Percentiles rank a stretch among this genome's conserved stretches.
Evolutionary conservation across 2,329 filamentous ascomycete genomes (phyloP).

Genomic region (Coniella vitis): DNA sequence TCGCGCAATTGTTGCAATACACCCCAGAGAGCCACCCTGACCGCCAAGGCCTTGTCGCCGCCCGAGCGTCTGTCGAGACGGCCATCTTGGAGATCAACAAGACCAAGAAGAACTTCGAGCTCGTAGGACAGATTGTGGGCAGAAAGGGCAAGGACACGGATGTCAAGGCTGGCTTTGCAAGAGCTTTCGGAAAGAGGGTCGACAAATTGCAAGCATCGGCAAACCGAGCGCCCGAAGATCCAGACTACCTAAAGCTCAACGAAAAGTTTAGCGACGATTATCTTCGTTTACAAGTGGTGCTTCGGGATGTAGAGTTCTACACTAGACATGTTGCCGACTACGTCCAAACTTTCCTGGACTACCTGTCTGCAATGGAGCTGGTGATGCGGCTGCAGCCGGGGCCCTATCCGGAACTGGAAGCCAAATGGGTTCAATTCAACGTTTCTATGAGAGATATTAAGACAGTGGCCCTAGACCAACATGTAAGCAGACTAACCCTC

Average conservation of each 20-base stretch:
- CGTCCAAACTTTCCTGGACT: slow-evolving; percentile 73
- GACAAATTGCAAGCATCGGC: slow-evolving; percentile 70
- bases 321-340: slow-evolving; percentile 74
- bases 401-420: slow-evolving; percentile 76
- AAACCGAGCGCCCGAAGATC: slow-evolving; percentile 63
- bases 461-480: slow-evolving; percentile 73
- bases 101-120: slow-evolving; percentile 87
- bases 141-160: slow-evolving; percentile 85
- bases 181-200: slow-evolving; percentile 82
- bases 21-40: slow-evolving; percentile 84
- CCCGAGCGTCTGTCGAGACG: slow-evolving; percentile 49
- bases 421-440: slow-evolving; percentile 90
- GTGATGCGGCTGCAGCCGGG: slow-evolving; percentile 68
- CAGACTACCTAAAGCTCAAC: slow-evolving; percentile 70
- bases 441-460: slow-evolving; percentile 81
- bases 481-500: slow-evolving; percentile 48
- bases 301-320: slow-evolving; percentile 91
- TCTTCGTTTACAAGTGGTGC: slow-evolving; percentile 83
- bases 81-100: slow-evolving; percentile 87
- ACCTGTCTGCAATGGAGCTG: slow-evolving; percentile 74
- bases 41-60: slow-evolving; percentile 51
- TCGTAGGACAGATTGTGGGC: slow-evolving; percentile 82
- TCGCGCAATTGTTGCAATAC: slow-evolving; percentile 70
- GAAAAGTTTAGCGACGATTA: slow-evolving; percentile 90
- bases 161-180: slow-evolving; percentile 74